Percentiles rank a stretch among this genome's conserved stretches.
Conservation (phyloP, 1,139 yeast genomes). For the Pichia sp. region DNA sequence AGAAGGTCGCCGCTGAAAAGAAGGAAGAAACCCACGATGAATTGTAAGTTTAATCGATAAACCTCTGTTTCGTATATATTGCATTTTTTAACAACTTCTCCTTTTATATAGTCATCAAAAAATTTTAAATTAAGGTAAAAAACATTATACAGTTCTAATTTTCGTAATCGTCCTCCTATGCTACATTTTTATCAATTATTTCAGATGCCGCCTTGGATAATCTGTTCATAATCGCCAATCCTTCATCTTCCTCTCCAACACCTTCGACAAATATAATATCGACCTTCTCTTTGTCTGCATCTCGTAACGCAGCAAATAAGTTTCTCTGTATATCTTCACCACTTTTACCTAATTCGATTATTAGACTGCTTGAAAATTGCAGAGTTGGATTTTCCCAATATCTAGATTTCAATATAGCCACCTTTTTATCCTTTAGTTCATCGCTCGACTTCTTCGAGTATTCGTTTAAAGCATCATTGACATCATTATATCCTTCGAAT, state of each 20-base stretch:
- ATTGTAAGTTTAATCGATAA: slow-evolving; percentile 25
- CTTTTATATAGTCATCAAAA: background rate
- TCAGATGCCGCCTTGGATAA: slow-evolving; percentile 80
- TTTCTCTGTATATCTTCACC: slow-evolving; percentile 58
- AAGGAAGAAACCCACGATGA: slow-evolving; percentile 27
- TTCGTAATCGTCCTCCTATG: too few species aligned
- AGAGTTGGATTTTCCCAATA: slow-evolving; percentile 33
- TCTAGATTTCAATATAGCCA: slow-evolving; percentile 51
- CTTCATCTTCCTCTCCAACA: slow-evolving; percentile 46
- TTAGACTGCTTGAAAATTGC: slow-evolving; percentile 33
- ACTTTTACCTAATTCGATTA: slow-evolving; percentile 21
- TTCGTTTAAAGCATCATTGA: slow-evolving; percentile 34
- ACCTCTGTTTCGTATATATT: background rate
- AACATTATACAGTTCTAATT: background rate
- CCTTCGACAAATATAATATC: slow-evolving; percentile 31
- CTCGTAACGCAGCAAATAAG: slow-evolving; percentile 65
- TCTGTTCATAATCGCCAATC: slow-evolving; percentile 93
- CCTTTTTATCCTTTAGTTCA: slow-evolving; percentile 22
- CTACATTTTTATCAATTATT: slow-evolving; percentile 25
- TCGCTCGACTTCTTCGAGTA: slow-evolving; percentile 23
- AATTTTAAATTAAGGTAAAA: background rate
- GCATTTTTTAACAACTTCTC: background rate
- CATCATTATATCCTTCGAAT: slow-evolving; percentile 46
- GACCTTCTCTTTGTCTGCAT: slow-evolving; percentile 27
- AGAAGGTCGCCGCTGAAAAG: too few species aligned